phyloP scores from a whole-genome alignment of 805 yeast species.

The Suhomyces sp. region DNA sequence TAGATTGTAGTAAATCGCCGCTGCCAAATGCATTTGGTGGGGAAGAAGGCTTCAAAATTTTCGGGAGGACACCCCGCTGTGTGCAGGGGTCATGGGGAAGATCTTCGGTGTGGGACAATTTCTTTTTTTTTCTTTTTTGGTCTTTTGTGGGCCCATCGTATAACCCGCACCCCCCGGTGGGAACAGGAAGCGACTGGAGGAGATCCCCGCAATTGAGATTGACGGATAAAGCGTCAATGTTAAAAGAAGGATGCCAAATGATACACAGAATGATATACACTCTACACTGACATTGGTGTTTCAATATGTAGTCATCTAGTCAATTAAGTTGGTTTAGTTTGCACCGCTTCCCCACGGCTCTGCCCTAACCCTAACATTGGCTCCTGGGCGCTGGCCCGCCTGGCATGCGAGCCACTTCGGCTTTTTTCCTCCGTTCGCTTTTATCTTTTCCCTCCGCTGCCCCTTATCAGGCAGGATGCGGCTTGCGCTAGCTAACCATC shows the following conservation, averaged over 20 bases:
- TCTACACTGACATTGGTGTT: too few relatives aligned
- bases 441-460: not conserved
- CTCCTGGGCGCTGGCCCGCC: not conserved
- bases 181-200: not conserved
- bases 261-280: too few relatives aligned
- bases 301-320: too few relatives aligned
- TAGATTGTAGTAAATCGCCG: not conserved
- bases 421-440: not conserved
- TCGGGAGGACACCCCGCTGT: slow-evolving; percentile 3
- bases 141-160: not conserved
- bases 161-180: not conserved
- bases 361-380: not conserved
- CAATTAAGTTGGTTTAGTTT: not conserved
- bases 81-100: slow-evolving; percentile 6
- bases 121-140: not conserved
- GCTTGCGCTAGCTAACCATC: not conserved
- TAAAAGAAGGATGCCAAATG: not conserved
- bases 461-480: not conserved
- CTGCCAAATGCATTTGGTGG: slow-evolving; percentile 3
- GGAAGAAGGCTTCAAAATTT: slow-evolving; percentile 5
- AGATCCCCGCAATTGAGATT: not conserved
- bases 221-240: not conserved
- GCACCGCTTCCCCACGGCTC: not conserved
- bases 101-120: slow-evolving; percentile 1
- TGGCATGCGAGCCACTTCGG: not conserved